Base-by-base conservation (phyloP, 2,329 filamentous ascomycete genomes). In the Pseudonectria buxi region DNA sequence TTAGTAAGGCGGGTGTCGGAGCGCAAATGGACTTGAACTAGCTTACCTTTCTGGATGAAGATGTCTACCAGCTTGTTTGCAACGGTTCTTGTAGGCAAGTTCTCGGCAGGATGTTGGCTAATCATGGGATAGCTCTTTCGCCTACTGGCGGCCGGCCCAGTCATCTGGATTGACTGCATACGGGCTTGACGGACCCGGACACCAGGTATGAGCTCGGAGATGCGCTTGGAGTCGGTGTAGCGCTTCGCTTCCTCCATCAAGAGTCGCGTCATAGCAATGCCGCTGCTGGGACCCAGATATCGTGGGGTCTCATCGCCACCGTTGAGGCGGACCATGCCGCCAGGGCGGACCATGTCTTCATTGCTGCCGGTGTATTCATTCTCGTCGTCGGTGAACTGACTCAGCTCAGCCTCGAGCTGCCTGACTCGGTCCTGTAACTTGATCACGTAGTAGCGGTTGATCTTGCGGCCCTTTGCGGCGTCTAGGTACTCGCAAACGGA, bases 181-280 rank as follows among this genome's bases (percentile, higher is more conserved):
- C 65, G 66, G 29, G 68, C 65, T 30, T 67, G 59, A 35, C 64
- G 79, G 55, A 59, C 78, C 59, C 64, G 78, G 56, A 74, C 67
- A 36, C 89, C 83, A 4, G 89, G 86, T 24, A 95, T 86, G 32
- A 96, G 80, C 49, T 95, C 88, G 39, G 87, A 88, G 57, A 96
- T 95, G 46, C 83, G 87, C 59, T 88, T 86, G 5, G 87, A 83
- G 53, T 92, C 84, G 16, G 88, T 94, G 54, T 90, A 94, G 44
- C 88, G 83, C 64, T 95, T 96, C 35, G 90, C 90, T 61, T 95
- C 80, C 58, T 95, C 89, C 84, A 98, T 95, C 10, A 98, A 81
- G 48, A 96, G 72, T 22, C 90, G 80, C 10, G 89, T 94, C 68
- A 96, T 94, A 55, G 88, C 86, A 52, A 95, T 95, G 40, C 90